phyloP scores from a whole-genome alignment of 306 rosid genomes.

The Myrica gale region DNA sequence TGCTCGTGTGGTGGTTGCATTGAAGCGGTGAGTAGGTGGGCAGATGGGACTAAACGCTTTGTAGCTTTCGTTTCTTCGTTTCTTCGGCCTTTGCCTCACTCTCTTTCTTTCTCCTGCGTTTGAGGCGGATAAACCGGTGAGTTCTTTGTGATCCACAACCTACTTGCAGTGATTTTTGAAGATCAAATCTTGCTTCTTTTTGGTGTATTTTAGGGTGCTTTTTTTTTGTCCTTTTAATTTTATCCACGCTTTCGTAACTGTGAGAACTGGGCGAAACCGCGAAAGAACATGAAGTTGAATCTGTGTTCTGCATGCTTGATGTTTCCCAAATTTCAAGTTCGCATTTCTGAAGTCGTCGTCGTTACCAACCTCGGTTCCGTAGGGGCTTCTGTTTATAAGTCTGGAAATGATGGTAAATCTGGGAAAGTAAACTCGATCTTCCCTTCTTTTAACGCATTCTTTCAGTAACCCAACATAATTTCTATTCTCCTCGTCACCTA shows the following conservation, averaged over 20 bases:
- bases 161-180: conserved; percentile 2
- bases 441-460: conserved; percentile 2
- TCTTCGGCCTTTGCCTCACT: background rate
- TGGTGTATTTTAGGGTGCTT: conserved; percentile 12
- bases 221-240: background rate
- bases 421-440: conserved; percentile 16
- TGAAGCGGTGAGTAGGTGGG: conserved; percentile 42
- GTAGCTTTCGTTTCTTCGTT: conserved; percentile 27
- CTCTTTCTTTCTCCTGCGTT: conserved; percentile 34
- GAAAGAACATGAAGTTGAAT: background rate
- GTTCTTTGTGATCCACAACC: conserved; percentile 42
- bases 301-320: conserved; percentile 20
- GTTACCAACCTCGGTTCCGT: conserved; percentile 1
- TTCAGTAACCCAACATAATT: conserved; percentile 1
- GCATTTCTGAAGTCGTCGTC: background rate
- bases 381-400: conserved; percentile 4
- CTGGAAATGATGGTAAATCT: conserved; percentile 7
- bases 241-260: conserved; percentile 4
- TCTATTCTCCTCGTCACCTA: conserved; percentile 3
- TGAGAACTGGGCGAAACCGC: background rate
- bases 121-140: conserved; percentile 57
- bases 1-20: conserved; percentile 39
- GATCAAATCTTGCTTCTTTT: conserved; percentile 43
- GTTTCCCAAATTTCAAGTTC: background rate
- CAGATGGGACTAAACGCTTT: conserved; percentile 38